Base-by-base conservation (phyloP, 2,329 filamentous ascomycete genomes). In the Alternaria dauci region DNA sequence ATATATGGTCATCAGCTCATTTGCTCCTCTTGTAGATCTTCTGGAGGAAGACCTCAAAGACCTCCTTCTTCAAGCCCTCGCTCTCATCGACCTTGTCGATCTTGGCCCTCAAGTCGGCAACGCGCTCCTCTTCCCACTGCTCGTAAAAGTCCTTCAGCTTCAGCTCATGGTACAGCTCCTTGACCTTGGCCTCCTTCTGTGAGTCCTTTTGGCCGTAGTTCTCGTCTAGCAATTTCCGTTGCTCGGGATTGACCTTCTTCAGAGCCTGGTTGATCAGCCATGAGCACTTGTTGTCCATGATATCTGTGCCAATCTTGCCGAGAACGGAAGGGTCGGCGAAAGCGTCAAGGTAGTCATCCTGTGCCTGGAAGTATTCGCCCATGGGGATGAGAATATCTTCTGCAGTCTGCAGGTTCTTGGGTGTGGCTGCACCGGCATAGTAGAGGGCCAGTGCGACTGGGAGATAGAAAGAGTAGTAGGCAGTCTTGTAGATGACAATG, bases 1-100 rank as follows among this genome's bases (percentile, higher is more conserved):
- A 36, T 48, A 48, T 25, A 36, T 36, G 38, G 32, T 50, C 46
- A 12, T 50, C 32, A 26, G 36, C 18, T 42, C 91, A 98, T 83
- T 97, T 98, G 87, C 88, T 95, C 77, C 95, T 87, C 89, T 97
- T 97, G 87, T 98, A 98, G 77, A 99, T 98, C 87, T 99, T 99
- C 80, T 85, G 85, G 67, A 99, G 84, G 86, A 98, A 99, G 44
- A 87, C 86, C 72, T 96, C 91, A 70, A 98, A 97, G 41, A 98
- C 87, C 61, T 85, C 87, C 86, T 92, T 95, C 87, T 96, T 97
- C 75, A 99, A 82, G 16, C 95, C 95, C 67, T 91, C 87, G 63
- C 86, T 89, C 86, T 97, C 94, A 75, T 99, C 93, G 53, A 98
- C 84, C 62, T 88, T 82, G 23, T 84, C 86, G 73, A 99, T 97